Base-by-base conservation (phyloP, 2,329 filamentous ascomycete genomes). In the Sarocladium brachiariae region DNA sequence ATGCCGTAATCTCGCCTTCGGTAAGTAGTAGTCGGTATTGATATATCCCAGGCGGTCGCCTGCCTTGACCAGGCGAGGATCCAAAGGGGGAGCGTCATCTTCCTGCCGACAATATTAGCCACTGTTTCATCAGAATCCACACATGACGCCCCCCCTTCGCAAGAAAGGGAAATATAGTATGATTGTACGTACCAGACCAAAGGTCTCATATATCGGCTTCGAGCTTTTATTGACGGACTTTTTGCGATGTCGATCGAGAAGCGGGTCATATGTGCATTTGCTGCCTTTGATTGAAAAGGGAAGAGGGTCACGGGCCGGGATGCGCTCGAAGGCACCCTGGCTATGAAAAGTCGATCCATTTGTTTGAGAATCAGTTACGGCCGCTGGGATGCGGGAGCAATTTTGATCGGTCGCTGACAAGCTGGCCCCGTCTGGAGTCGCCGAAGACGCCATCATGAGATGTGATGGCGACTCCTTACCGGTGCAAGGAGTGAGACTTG, bases 41-140 rank as follows among this genome's bases (percentile, higher is more conserved):
- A 85, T 84, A 60, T 85, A 85, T 58, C 77, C 78, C 53, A 84
- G 63, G 58, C 75, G 74, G 57, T 84, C 87, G 60, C 85, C 70
- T 25, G 63, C 58, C 70, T 84, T 73, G 60, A 80, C 81, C 54
- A 95, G 75, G 61, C 93, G 87, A 56, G 93, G 93, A 69, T 99
- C 93, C 58, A 81, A 73, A 63, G 87, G 81, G 68, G 82, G 81
- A 73, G 80, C 79, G 72, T 89, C 84, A 82, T 91, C 85, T 78
- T 87, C 81, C 82, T 87, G 78, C 71, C 75, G 73, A 72, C 65
- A 65, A 62, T 63, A 78, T 83, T 84, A 83, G 80, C 78, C 77
- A 77, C 63, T 19, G 33, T 50, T 21, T 51, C 27, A 30, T 62
- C 69, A 71, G n/a, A 66, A 68, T 65, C 68, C 68, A 64, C 43